Evolutionary conservation across 108 stramenopile species (phyloP).

Genomic region (Chaetoceros muelleri): DNA sequence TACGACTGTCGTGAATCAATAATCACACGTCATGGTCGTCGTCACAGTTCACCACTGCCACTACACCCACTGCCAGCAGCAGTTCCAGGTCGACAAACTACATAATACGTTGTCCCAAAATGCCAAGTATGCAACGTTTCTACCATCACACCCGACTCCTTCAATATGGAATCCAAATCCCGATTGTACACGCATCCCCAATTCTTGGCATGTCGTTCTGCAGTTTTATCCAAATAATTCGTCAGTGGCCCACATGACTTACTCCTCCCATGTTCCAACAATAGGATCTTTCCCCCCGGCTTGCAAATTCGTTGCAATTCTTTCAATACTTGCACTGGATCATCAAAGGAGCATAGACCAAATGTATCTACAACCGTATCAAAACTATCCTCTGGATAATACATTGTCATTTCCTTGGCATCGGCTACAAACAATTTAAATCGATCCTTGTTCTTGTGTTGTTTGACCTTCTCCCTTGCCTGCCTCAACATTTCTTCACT

Average conservation of each 20-base stretch:
- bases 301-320: constrained; percentile 82
- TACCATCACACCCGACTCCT: constrained; percentile 39
- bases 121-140: constrained; percentile 54
- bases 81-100: constrained; percentile 69
- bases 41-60: no score
- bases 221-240: constrained; percentile 60
- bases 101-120: constrained; percentile 87
- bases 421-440: constrained; percentile 55
- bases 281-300: constrained; percentile 63
- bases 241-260: constrained; percentile 46
- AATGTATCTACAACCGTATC: constrained; percentile 91
- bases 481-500: constrained; percentile 63
- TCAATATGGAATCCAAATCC: constrained; percentile 64
- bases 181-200: constrained; percentile 92
- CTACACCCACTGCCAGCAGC: no score
- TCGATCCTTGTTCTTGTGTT: constrained; percentile 10
- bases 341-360: constrained; percentile 83
- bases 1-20: no score
- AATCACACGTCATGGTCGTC: no score
- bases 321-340: constrained; percentile 68
- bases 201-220: constrained; percentile 68
- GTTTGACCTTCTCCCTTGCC: constrained; percentile 47
- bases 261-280: constrained; percentile 69
- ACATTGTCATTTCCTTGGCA: constrained; percentile 21
- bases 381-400: constrained; percentile 53